Evolutionary conservation across 1,139 yeast genomes (phyloP).

Genomic region (Yamadazyma sp.): DNA sequence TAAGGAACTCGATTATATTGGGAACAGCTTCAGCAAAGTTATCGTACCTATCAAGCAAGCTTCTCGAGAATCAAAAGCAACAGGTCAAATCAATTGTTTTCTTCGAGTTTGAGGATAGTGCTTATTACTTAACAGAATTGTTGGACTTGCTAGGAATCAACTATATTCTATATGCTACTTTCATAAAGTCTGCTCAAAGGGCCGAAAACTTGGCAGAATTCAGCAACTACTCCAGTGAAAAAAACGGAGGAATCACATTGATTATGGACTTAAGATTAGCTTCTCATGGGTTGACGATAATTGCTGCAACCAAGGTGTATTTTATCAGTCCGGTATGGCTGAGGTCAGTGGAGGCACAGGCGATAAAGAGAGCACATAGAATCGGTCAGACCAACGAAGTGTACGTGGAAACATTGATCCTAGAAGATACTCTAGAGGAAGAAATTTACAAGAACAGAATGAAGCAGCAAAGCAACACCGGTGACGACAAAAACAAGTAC

Average conservation of each 20-base stretch:
- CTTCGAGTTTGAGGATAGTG: slow-evolving; percentile 71
- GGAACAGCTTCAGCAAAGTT: slow-evolving; percentile 66
- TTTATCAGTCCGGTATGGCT: slow-evolving; percentile 73
- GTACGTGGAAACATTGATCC: slow-evolving; percentile 62
- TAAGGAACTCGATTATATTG: slow-evolving; percentile 38
- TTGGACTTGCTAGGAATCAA: slow-evolving; percentile 60
- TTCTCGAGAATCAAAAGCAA: slow-evolving; percentile 49
- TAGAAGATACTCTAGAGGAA: slow-evolving; percentile 64
- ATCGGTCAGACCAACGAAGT: slow-evolving; percentile 59
- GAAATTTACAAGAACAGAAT: slow-evolving; percentile 52
- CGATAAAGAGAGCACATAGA: slow-evolving; percentile 71
- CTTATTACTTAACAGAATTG: slow-evolving; percentile 64
- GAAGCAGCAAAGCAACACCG: slow-evolving; percentile 16
- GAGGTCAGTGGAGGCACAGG: slow-evolving; percentile 68
- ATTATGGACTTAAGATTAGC: slow-evolving; percentile 70
- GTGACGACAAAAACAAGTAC: slow-evolving; percentile 25
- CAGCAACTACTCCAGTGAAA: slow-evolving; percentile 32
- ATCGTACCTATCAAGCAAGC: slow-evolving; percentile 54
- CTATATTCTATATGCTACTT: slow-evolving; percentile 64
- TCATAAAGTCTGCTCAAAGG: slow-evolving; percentile 50
- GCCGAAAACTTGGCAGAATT: slow-evolving; percentile 55
- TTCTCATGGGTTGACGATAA: slow-evolving; percentile 68
- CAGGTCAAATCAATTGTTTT: slow-evolving; percentile 60
- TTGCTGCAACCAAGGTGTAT: slow-evolving; percentile 66
- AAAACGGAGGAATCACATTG: slow-evolving; percentile 49